These are phyloP conservation scores for Aureobasidium leucospermi DNA, from an alignment of 2,329 filamentous ascomycete genomes.

Conservation along the genomic window DNA sequence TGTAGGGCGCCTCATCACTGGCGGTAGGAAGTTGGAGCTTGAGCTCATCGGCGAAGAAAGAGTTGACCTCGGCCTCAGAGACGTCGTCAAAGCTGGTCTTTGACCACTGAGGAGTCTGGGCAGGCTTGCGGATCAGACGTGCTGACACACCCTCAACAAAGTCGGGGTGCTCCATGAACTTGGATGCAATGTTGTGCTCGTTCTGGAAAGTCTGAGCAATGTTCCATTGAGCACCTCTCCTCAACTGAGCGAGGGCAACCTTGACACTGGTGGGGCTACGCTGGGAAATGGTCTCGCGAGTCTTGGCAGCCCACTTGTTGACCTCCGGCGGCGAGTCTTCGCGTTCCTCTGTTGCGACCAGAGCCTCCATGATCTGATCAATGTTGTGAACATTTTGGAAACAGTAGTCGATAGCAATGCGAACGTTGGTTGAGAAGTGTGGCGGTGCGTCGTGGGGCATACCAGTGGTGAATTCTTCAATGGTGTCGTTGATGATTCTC, in stretches of 20 bases:
- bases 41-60: conserved; percentile 58
- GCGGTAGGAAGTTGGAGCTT: conserved; percentile 54
- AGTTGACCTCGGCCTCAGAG: conserved; percentile 48
- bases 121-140: conserved; percentile 63
- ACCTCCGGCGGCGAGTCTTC: conserved; percentile 43
- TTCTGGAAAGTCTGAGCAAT: conserved; percentile 79
- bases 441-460: conserved; percentile 69
- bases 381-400: conserved; percentile 48
- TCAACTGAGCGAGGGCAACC: conserved; percentile 79
- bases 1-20: conserved; percentile 47
- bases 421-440: conserved; percentile 53
- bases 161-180: conserved; percentile 87
- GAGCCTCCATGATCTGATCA: conserved; percentile 60
- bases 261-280: conserved; percentile 82
- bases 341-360: conserved; percentile 39
- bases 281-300: conserved; percentile 63
- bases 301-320: conserved; percentile 70
- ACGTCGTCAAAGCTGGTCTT: conserved; percentile 67
- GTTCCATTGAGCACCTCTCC: conserved; percentile 64
- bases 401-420: conserved; percentile 70
- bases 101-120: conserved; percentile 64
- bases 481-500: conserved; percentile 70
- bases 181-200: conserved; percentile 75
- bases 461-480: conserved; percentile 85
- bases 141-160: conserved; percentile 89